Conservation (phyloP, 1,284 basidiomycete genomes). For the Taiwanofungus camphoratus region DNA sequence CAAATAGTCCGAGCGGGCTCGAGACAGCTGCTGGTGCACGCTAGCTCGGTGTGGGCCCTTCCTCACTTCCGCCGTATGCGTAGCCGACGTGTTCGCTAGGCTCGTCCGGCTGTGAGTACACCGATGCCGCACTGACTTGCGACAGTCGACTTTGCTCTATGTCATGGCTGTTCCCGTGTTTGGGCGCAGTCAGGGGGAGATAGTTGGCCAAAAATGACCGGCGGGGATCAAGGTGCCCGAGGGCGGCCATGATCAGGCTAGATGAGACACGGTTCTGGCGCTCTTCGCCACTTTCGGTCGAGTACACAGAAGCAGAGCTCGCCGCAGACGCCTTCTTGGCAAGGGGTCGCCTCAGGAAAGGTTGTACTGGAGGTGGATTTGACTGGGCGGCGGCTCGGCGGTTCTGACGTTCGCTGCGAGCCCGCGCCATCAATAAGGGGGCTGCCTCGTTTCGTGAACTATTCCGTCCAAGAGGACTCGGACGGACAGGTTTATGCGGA, state of each 20-base stretch:
- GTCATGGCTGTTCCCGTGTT: slow-evolving; percentile 15
- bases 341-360: slow-evolving; percentile 16
- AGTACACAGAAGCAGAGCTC: slow-evolving; percentile 29
- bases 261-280: slow-evolving; percentile 21
- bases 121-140: slow-evolving; percentile 26
- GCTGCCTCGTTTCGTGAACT: slow-evolving; percentile 4
- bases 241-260: slow-evolving; percentile 21
- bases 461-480: slow-evolving; percentile 12
- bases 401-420: neutral
- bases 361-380: slow-evolving; percentile 10
- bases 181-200: slow-evolving; percentile 15
- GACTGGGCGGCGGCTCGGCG: slow-evolving; percentile 7
- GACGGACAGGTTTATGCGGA: slow-evolving; percentile 11
- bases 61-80: slow-evolving; percentile 20
- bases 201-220: slow-evolving; percentile 23
- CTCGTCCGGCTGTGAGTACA: slow-evolving; percentile 23
- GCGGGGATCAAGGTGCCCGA: slow-evolving; percentile 19
- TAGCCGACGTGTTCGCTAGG: slow-evolving; percentile 18
- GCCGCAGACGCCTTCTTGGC: slow-evolving; percentile 24
- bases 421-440: neutral
- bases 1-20: neutral
- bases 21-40: neutral
- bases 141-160: slow-evolving; percentile 26
- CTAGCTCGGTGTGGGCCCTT: slow-evolving; percentile 8
- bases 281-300: slow-evolving; percentile 29